phyloP scores from a whole-genome alignment of 306 rosid species.

The Dalbergia cochinchinensis region DNA sequence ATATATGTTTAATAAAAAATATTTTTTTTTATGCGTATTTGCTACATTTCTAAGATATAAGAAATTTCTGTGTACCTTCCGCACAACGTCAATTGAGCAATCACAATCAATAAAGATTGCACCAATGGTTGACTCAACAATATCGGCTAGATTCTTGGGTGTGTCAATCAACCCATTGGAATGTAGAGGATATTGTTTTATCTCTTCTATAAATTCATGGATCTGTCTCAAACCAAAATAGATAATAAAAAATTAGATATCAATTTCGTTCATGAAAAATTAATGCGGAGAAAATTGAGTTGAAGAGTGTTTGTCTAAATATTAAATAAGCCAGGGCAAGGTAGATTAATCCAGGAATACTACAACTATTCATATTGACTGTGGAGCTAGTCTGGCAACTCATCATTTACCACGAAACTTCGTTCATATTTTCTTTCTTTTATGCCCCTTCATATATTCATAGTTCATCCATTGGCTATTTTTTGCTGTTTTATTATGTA shows the following conservation, averaged over 20 bases:
- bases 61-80: constrained; percentile 51
- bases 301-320: background rate
- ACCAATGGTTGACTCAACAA: constrained; percentile 66
- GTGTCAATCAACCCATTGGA: constrained; percentile 62
- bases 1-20: too few species aligned
- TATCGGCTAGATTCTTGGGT: constrained; percentile 62
- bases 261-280: too few species aligned
- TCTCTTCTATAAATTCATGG: constrained; percentile 40
- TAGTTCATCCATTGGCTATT: too few species aligned
- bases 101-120: constrained; percentile 63
- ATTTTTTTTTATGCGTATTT: too few species aligned
- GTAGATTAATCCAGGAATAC: background rate
- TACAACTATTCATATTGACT: background rate
- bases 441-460: too few species aligned
- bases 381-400: too few species aligned
- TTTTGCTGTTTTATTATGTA: too few species aligned
- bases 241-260: too few species aligned
- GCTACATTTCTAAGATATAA: background rate
- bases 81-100: constrained; percentile 53
- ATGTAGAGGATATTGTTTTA: constrained; percentile 56
- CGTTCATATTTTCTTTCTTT: too few species aligned
- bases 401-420: too few species aligned
- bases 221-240: constrained; percentile 45
- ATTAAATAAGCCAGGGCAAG: background rate
- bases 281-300: background rate